Conservation (phyloP, 495 filamentous ascomycete species). For the Astrothelium macrocarpum region DNA sequence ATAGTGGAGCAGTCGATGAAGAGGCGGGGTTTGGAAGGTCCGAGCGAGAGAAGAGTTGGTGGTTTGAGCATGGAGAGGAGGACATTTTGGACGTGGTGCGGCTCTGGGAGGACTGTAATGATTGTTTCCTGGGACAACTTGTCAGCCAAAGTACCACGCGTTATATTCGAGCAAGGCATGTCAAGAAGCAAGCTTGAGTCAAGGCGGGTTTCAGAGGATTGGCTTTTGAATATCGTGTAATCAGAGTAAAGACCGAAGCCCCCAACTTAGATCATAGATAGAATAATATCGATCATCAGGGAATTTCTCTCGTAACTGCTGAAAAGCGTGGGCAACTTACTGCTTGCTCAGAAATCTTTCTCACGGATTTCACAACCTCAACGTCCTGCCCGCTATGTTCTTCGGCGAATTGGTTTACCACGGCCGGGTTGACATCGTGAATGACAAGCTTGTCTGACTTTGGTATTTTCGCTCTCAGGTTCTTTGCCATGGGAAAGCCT, state of each 20-base stretch:
- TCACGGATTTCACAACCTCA: slow-evolving; percentile 28
- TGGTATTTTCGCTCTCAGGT: slow-evolving; percentile 37
- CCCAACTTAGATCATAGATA: slow-evolving; percentile 41
- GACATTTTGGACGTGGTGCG: slow-evolving; percentile 25
- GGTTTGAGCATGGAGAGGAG: slow-evolving; percentile 23
- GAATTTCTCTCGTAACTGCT: not conserved
- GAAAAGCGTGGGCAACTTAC: slow-evolving; percentile 27
- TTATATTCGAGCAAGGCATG: not conserved
- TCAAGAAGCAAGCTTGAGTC: not conserved
- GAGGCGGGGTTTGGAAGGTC: slow-evolving; percentile 13
- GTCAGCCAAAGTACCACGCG: not conserved
- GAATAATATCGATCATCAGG: slow-evolving; percentile 28
- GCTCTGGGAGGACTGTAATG: slow-evolving; percentile 26
- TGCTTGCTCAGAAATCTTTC: slow-evolving; percentile 36
- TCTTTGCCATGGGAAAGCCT: slow-evolving; percentile 46
- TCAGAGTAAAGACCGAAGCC: slow-evolving; percentile 29
- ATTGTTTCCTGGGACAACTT: slow-evolving; percentile 17
- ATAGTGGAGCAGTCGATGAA: slow-evolving; percentile 28
- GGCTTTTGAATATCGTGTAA: slow-evolving; percentile 32
- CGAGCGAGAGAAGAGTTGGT: slow-evolving; percentile 28
- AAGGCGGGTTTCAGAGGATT: slow-evolving; percentile 33
- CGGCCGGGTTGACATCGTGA: slow-evolving; percentile 37
- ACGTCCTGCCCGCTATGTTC: slow-evolving; percentile 26
- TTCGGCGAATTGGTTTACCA: slow-evolving; percentile 26
- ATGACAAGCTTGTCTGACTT: slow-evolving; percentile 35